These are phyloP conservation scores for Lodderomyces oxycetoniae DNA, from an alignment of 1,139 yeast genomes.

Conservation along the genomic window DNA sequence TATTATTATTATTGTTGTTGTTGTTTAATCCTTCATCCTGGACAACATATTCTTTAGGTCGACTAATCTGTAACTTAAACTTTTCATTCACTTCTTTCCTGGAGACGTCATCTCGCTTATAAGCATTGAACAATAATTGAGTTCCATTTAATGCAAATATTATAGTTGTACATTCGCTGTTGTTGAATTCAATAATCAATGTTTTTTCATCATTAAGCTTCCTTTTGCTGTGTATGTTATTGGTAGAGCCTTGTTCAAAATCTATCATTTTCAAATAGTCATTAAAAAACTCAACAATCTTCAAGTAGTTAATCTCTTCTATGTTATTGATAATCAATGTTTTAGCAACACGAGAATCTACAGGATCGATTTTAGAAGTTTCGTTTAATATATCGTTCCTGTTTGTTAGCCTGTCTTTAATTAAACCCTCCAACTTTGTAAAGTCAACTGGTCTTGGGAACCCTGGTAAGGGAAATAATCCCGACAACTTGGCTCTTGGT, in stretches of 20 bases:
- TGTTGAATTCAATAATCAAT: conserved; percentile 50
- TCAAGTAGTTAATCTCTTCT: conserved; percentile 34
- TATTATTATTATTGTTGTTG: too few relatives aligned
- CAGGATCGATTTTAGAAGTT: conserved; percentile 45
- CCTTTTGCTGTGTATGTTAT: conserved; percentile 30
- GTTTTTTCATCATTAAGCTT: conserved; percentile 34
- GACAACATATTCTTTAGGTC: conserved; percentile 65
- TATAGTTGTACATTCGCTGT: conserved; percentile 56
- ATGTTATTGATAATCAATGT: conserved; percentile 47
- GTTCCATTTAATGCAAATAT: conserved; percentile 45
- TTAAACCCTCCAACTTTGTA: conserved; percentile 48
- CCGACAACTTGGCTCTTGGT: conserved; percentile 76
- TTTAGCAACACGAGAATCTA: conserved; percentile 47
- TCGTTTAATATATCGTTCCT: conserved; percentile 38
- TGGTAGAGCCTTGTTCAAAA: conserved; percentile 23
- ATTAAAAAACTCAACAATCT: conserved; percentile 41
- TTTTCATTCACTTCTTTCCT: conserved; percentile 11
- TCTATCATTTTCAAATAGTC: conserved; percentile 38
- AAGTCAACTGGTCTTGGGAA: conserved; percentile 55
- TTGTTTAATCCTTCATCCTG: conserved; percentile 24
- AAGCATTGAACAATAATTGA: conserved; percentile 29
- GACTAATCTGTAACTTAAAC: conserved; percentile 15
- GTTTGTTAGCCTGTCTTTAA: conserved; percentile 35
- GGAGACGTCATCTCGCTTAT: conserved; percentile 17
- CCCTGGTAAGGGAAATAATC: conserved; percentile 76